phyloP scores from a whole-genome alignment of 306 rosid genomes.

The Fagus sylvatica region DNA sequence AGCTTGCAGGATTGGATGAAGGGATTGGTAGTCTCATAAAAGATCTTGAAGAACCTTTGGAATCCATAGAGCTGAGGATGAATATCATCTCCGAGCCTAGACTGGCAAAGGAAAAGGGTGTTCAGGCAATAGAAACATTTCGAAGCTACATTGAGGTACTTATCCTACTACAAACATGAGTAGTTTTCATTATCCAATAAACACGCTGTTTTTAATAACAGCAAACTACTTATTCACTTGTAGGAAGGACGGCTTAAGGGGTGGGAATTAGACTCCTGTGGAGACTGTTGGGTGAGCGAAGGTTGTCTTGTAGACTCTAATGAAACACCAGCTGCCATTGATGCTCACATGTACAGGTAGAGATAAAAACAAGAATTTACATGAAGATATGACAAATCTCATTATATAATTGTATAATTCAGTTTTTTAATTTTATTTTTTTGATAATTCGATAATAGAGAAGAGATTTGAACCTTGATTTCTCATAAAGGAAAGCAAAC shows the following conservation, averaged over 20 bases:
- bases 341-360: slow-evolving; percentile 94
- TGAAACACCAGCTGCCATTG: slow-evolving; percentile 64
- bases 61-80: slow-evolving; percentile 69
- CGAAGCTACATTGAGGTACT: slow-evolving; percentile 66
- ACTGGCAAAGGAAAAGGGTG: slow-evolving; percentile 69
- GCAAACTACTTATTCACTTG: background rate
- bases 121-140: slow-evolving; percentile 63
- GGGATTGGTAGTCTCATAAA: slow-evolving; percentile 78
- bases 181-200: background rate
- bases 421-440: no score
- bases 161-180: background rate
- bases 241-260: slow-evolving; percentile 81
- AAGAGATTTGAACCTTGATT: no score
- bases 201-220: background rate
- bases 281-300: slow-evolving; percentile 96
- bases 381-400: background rate
- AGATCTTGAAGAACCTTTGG: slow-evolving; percentile 73
- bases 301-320: slow-evolving; percentile 77
- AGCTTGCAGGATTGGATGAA: slow-evolving; percentile 72
- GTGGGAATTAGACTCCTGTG: slow-evolving; percentile 88
- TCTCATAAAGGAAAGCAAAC: no score
- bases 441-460: no score
- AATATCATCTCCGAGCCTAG: slow-evolving; percentile 65
- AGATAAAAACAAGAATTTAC: background rate
- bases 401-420: background rate